Conservation (phyloP, 768 basidiomycete genomes). For the Boletus huronensis region DNA sequence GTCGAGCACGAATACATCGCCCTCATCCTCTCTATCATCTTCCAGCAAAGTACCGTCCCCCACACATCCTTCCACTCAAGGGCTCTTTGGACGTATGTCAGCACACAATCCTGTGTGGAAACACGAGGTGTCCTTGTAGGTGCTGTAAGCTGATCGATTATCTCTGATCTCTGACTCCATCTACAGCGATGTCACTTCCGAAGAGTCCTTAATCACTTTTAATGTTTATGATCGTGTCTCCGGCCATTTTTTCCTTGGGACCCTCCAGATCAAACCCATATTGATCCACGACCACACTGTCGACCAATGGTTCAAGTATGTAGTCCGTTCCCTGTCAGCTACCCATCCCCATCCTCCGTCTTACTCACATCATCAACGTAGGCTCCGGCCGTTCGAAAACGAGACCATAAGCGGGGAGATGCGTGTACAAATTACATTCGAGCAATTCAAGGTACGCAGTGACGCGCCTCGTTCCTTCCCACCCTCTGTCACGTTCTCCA, state of each 20-base stretch:
- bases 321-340: constrained; percentile 25
- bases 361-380: constrained; percentile 30
- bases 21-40: constrained; percentile 40
- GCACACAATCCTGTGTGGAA: constrained; percentile 97
- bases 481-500: constrained; percentile 23
- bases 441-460: constrained; percentile 72
- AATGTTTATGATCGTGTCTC: constrained; percentile 87
- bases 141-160: constrained; percentile 19
- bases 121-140: constrained; percentile 97
- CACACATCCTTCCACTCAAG: constrained; percentile 30
- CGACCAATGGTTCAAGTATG: constrained; percentile 96
- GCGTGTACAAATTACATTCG: constrained; percentile 90
- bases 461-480: constrained; percentile 19
- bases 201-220: constrained; percentile 77
- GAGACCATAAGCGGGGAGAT: constrained; percentile 91
- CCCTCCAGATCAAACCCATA: constrained; percentile 85
- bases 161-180: constrained; percentile 20
- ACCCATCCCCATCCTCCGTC: constrained; percentile 7
- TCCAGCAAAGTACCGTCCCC: constrained; percentile 37
- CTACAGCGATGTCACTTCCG: constrained; percentile 88
- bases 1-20: constrained; percentile 42
- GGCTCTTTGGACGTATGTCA: constrained; percentile 62
- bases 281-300: constrained; percentile 92
- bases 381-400: constrained; percentile 71
- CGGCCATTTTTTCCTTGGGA: constrained; percentile 88